A percentile compares a stretch with the other conserved stretches of the same genome.
Conservation (phyloP, 805 yeast species). For the Scheffersomyces coipomensis region DNA sequence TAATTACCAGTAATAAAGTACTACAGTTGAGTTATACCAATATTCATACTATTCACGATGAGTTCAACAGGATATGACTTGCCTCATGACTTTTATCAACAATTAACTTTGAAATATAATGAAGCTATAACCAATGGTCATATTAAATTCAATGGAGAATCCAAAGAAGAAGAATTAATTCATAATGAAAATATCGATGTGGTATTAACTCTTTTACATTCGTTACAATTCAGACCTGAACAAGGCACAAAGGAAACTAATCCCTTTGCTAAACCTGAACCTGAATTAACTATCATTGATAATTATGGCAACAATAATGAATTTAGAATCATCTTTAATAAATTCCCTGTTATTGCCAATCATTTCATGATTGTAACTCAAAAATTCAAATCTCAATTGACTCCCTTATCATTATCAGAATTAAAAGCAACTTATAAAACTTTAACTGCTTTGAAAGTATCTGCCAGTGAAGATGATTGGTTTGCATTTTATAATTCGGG, state of each 20-base stretch:
- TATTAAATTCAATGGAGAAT: slow-evolving; percentile 52
- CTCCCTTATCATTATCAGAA: slow-evolving; percentile 73
- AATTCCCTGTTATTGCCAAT: slow-evolving; percentile 77
- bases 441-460: slow-evolving; percentile 46
- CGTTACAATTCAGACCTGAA: slow-evolving; percentile 39
- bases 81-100: slow-evolving; percentile 37
- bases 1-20: too few species aligned
- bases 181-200: slow-evolving; percentile 18
- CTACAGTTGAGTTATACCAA: too few species aligned
- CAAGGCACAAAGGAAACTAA: slow-evolving; percentile 44
- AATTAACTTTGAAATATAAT: slow-evolving; percentile 40
- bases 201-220: slow-evolving; percentile 30
- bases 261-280: slow-evolving; percentile 83
- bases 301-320: slow-evolving; percentile 52
- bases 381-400: slow-evolving; percentile 65
- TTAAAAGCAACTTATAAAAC: slow-evolving; percentile 57
- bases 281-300: slow-evolving; percentile 61
- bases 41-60: background rate
- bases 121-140: slow-evolving; percentile 46
- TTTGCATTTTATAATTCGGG: slow-evolving; percentile 91
- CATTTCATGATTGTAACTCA: slow-evolving; percentile 82
- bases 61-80: slow-evolving; percentile 19
- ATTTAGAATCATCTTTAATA: slow-evolving; percentile 69
- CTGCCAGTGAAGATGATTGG: slow-evolving; percentile 43
- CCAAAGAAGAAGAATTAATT: slow-evolving; percentile 29